These are phyloP conservation scores for Lentinula novae-zelandiae DNA, from an alignment of 1,284 basidiomycete genomes.

Conservation along the genomic window DNA sequence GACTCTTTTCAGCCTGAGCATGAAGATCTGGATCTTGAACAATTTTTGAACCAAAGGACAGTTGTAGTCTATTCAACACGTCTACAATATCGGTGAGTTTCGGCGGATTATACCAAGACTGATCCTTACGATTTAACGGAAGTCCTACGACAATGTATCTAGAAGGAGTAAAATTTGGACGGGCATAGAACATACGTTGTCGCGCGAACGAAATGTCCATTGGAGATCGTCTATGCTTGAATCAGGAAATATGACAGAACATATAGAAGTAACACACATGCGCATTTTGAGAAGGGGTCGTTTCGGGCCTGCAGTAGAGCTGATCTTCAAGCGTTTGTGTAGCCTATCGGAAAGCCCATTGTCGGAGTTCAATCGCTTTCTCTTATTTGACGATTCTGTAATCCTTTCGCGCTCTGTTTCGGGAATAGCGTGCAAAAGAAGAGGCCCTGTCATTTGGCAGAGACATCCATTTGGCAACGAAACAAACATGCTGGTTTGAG, in stretches of 20 bases:
- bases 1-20: constrained; percentile 43
- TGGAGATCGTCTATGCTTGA: constrained; percentile 35
- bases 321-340: constrained; percentile 30
- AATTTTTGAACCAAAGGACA: constrained; percentile 32
- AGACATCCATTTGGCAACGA: constrained; percentile 76
- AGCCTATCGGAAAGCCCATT: constrained; percentile 14
- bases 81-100: constrained; percentile 37
- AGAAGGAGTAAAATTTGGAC: constrained; percentile 46
- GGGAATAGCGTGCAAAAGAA: constrained; percentile 45
- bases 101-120: constrained; percentile 9
- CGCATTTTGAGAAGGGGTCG: neutral
- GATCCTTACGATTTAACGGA: constrained; percentile 57
- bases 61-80: constrained; percentile 52
- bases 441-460: constrained; percentile 74
- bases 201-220: constrained; percentile 57
- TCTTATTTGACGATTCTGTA: neutral
- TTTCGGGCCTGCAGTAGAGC: neutral
- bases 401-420: constrained; percentile 21
- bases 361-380: constrained; percentile 1
- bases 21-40: constrained; percentile 32
- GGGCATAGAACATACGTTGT: constrained; percentile 64
- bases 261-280: neutral
- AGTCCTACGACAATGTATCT: constrained; percentile 56
- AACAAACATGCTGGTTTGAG: constrained; percentile 68
- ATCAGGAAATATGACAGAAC: neutral